A percentile compares a stretch with the other conserved stretches of the same genome.
Evolutionary conservation across 2,329 filamentous ascomycete genomes (phyloP).

Genomic region (Botryotinia globosa): DNA sequence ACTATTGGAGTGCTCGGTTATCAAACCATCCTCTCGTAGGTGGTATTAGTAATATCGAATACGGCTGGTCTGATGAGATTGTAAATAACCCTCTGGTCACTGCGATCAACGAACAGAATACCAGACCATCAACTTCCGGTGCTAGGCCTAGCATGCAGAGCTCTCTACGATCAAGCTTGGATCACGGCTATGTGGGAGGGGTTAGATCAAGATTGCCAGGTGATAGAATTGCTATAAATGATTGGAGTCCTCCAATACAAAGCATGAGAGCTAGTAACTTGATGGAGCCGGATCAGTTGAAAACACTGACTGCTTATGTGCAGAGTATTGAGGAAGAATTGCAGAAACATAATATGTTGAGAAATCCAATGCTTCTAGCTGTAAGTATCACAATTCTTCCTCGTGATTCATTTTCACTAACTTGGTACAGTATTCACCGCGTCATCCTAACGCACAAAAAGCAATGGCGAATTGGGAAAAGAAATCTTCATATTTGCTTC

Average conservation of each 20-base stretch:
- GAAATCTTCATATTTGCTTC: conserved; percentile 85
- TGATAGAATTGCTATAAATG: conserved; percentile 77
- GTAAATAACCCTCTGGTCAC: conserved; percentile 53
- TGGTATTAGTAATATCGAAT: conserved; percentile 94
- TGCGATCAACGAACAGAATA: conserved; percentile 50
- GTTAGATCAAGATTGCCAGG: conserved; percentile 66
- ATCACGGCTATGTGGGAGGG: conserved; percentile 41
- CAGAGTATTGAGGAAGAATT: conserved; percentile 82
- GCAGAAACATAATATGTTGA: conserved; percentile 81
- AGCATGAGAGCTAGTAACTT: conserved; percentile 82
- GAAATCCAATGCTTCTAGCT: conserved; percentile 81
- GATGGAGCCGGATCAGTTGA: conserved; percentile 77
- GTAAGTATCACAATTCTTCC: conserved; percentile 43
- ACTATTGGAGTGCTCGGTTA: conserved; percentile 95
- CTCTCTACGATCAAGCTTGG: conserved; percentile 58
- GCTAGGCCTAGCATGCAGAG: conserved; percentile 49
- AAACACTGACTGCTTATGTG: conserved; percentile 73
- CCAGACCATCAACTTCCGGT: conserved; percentile 34
- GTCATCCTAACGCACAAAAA: conserved; percentile 74
- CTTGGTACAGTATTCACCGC: conserved; percentile 65
- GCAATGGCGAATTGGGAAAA: conserved; percentile 97
- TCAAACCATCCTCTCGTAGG: conserved; percentile 92
- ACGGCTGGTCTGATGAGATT: conserved; percentile 88
- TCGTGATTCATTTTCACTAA: not conserved
- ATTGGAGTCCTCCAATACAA: conserved; percentile 87